Conservation (phyloP, 345 rosid genomes). For the Citrus unshiu region DNA sequence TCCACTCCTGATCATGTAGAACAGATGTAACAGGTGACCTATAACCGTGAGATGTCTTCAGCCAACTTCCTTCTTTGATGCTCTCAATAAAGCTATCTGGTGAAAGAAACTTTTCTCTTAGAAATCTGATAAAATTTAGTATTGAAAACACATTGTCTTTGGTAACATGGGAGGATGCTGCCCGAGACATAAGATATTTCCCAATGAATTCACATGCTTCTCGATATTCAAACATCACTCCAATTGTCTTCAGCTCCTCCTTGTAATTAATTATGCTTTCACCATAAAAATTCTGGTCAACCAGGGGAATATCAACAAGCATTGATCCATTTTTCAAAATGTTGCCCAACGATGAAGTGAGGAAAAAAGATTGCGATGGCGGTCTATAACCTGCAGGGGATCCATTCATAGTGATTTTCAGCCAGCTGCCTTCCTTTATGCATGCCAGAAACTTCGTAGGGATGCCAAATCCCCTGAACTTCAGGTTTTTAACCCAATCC, state of each 20-base stretch:
- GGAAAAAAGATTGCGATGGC: slow-evolving; percentile 60
- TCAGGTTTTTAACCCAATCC: slow-evolving; percentile 45
- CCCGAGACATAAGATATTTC: slow-evolving; percentile 47
- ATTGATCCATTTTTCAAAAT: slow-evolving; percentile 46
- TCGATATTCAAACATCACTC: slow-evolving; percentile 52
- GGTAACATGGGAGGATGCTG: slow-evolving; percentile 35
- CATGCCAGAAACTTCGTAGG: slow-evolving; percentile 42
- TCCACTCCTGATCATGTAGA: slow-evolving; percentile 47
- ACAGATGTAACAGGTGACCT: slow-evolving; percentile 54
- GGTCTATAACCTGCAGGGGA: slow-evolving; percentile 32
- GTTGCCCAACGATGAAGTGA: slow-evolving; percentile 47
- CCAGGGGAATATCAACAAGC: slow-evolving; percentile 64
- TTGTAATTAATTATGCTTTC: slow-evolving; percentile 24
- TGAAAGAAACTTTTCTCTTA: slow-evolving; percentile 32
- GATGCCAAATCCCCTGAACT: slow-evolving; percentile 4
- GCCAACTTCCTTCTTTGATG: slow-evolving; percentile 41
- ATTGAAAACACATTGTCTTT: slow-evolving; percentile 41
- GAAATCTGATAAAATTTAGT: slow-evolving; percentile 46
- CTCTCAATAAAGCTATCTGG: slow-evolving; percentile 40
- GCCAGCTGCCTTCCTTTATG: slow-evolving; percentile 59
- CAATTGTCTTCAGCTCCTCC: slow-evolving; percentile 49
- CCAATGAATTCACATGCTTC: slow-evolving; percentile 59
- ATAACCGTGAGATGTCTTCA: slow-evolving; percentile 38
- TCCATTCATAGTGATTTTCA: slow-evolving; percentile 48
- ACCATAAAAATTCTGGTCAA: slow-evolving; percentile 57